These are phyloP conservation scores for Debaryomyces prosopidis DNA, from an alignment of 805 yeast genomes.

Conservation along the genomic window DNA sequence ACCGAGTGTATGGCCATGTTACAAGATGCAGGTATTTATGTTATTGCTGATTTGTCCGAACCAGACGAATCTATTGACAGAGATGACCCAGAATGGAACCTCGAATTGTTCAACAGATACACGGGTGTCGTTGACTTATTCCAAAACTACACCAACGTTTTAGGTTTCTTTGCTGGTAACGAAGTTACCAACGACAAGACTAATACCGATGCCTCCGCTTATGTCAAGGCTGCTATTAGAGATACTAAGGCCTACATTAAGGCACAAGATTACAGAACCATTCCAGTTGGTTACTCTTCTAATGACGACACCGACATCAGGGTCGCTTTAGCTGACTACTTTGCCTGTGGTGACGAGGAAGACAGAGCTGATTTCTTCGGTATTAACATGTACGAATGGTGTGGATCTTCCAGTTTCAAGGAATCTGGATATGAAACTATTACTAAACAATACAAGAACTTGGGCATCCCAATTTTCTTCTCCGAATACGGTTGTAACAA, in stretches of 20 bases:
- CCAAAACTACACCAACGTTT: slow-evolving; percentile 66
- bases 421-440: slow-evolving; percentile 66
- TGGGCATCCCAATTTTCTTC: slow-evolving; percentile 74
- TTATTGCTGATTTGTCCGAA: slow-evolving; percentile 82
- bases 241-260: slow-evolving; percentile 70
- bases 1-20: slow-evolving; percentile 65
- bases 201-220: slow-evolving; percentile 76
- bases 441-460: slow-evolving; percentile 62
- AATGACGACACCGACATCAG: slow-evolving; percentile 72
- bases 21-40: slow-evolving; percentile 85
- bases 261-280: slow-evolving; percentile 57
- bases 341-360: slow-evolving; percentile 68
- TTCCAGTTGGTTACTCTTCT: slow-evolving; percentile 83
- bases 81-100: slow-evolving; percentile 60
- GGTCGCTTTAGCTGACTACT: slow-evolving; percentile 69
- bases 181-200: slow-evolving; percentile 70
- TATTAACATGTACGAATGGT: slow-evolving; percentile 89
- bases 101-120: slow-evolving; percentile 65
- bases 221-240: slow-evolving; percentile 81
- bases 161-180: slow-evolving; percentile 86
- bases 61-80: slow-evolving; percentile 67
- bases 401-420: slow-evolving; percentile 62
- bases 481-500: slow-evolving; percentile 83
- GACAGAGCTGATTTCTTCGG: slow-evolving; percentile 80
- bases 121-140: slow-evolving; percentile 67